These are phyloP conservation scores for Arabidopsis thaliana DNA, from an alignment of 345 rosid species.

Conservation along the genomic window TAIR10.1 NC_003074.8:3060501-3061000, in stretches of 20 bases:
- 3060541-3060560: conserved; percentile 32
- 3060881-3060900: neutral
- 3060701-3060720: conserved; percentile 23
- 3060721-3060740: conserved; percentile 16
- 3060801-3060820: conserved; percentile 14
- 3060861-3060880: conserved; percentile 8
- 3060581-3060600: conserved; percentile 44
- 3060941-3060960: conserved; percentile 26
- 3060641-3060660: neutral
- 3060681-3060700: conserved; percentile 5
- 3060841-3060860: conserved; percentile 24
- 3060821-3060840: conserved; percentile 21
- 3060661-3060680: conserved; percentile 17
- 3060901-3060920: neutral
- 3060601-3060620: conserved; percentile 59
- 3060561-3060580: conserved; percentile 20
- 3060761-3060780: neutral
- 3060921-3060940: neutral
- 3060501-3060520: conserved; percentile 78
- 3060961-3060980: conserved; percentile 1
- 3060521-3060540: conserved; percentile 48
- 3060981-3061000: conserved; percentile 24
- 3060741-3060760: neutral
- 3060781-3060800: conserved; percentile 23
- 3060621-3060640: conserved; percentile 43